A percentile compares a stretch with the other conserved stretches of the same genome.
Conservation (phyloP, 768 basidiomycete genomes). For the Amanita pseudoporphyria region DNA sequence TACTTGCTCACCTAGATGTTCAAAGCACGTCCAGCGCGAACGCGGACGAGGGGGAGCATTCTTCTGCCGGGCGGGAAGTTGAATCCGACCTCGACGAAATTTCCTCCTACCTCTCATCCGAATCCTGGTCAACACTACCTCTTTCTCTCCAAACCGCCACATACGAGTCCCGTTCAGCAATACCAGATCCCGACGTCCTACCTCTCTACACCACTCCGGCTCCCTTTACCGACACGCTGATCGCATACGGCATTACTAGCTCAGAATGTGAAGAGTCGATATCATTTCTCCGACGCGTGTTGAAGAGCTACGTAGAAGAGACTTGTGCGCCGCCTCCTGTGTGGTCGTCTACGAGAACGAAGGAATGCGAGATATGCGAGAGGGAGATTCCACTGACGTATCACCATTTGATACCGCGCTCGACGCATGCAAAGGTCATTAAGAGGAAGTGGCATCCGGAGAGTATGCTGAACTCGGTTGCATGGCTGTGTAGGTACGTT, state of each 20-base stretch:
- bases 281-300: conserved; percentile 28
- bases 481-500: conserved; percentile 46
- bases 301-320: conserved; percentile 34
- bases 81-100: conserved; percentile 43
- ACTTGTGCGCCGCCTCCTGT: conserved; percentile 39
- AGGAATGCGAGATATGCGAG: conserved; percentile 51
- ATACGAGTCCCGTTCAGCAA: conserved; percentile 22
- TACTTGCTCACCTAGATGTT: conserved; percentile 23
- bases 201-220: conserved; percentile 30
- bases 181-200: conserved; percentile 26
- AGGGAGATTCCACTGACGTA: conserved; percentile 49
- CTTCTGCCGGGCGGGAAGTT: conserved; percentile 13
- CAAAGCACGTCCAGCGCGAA: conserved; percentile 5
- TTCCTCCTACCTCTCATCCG: conserved; percentile 38
- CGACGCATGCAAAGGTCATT: conserved; percentile 41
- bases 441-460: conserved; percentile 51
- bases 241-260: conserved; percentile 37
- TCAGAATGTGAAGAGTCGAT: conserved; percentile 30
- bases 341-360: conserved; percentile 43
- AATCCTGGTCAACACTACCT: conserved; percentile 39
- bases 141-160: conserved; percentile 23
- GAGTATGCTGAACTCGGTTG: conserved; percentile 44
- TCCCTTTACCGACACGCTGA: conserved; percentile 38
- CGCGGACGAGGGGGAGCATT: no score
- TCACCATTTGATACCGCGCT: conserved; percentile 50